phyloP scores from a whole-genome alignment of 805 yeast species.

The Yarrowia porcina region DNA sequence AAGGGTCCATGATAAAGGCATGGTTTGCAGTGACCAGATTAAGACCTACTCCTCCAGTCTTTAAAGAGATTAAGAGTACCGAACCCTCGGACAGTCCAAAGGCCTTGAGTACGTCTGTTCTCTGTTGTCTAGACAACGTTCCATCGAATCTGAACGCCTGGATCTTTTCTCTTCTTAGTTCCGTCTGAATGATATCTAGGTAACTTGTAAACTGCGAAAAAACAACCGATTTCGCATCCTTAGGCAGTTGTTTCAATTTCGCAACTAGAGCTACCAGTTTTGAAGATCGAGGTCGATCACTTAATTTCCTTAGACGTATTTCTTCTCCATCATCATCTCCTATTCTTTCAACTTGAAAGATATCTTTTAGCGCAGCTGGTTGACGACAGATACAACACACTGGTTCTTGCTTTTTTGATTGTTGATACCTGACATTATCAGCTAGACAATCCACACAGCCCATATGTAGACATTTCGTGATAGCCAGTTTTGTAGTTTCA shows the following conservation, averaged over 20 bases:
- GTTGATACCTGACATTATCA: slow-evolving; percentile 71
- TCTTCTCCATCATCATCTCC: slow-evolving; percentile 31
- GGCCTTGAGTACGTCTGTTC: slow-evolving; percentile 57
- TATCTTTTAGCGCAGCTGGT: slow-evolving; percentile 47
- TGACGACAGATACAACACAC: slow-evolving; percentile 78
- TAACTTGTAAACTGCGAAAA: slow-evolving; percentile 88
- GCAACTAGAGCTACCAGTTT: slow-evolving; percentile 66
- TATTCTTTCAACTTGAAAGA: slow-evolving; percentile 46
- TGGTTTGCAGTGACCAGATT: slow-evolving; percentile 79
- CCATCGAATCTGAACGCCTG: slow-evolving; percentile 78
- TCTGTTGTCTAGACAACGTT: slow-evolving; percentile 59
- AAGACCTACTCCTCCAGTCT: slow-evolving; percentile 94
- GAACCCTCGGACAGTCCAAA: slow-evolving; percentile 46
- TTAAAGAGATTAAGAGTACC: slow-evolving; percentile 67
- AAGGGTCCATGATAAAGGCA: slow-evolving; percentile 92
- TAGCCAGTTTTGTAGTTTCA: slow-evolving; percentile 54
- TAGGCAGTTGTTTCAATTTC: slow-evolving; percentile 46
- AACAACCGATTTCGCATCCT: slow-evolving; percentile 74
- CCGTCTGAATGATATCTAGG: slow-evolving; percentile 68
- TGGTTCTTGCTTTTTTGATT: slow-evolving; percentile 55
- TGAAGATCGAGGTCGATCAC: slow-evolving; percentile 50
- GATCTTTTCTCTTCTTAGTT: slow-evolving; percentile 51
- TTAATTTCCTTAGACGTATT: slow-evolving; percentile 2
- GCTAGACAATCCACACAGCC: slow-evolving; percentile 71
- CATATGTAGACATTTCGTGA: slow-evolving; percentile 78